These are phyloP conservation scores for Dactylellina drechsleri DNA, from an alignment of 2,329 filamentous ascomycete species.

Conservation along the genomic window DNA sequence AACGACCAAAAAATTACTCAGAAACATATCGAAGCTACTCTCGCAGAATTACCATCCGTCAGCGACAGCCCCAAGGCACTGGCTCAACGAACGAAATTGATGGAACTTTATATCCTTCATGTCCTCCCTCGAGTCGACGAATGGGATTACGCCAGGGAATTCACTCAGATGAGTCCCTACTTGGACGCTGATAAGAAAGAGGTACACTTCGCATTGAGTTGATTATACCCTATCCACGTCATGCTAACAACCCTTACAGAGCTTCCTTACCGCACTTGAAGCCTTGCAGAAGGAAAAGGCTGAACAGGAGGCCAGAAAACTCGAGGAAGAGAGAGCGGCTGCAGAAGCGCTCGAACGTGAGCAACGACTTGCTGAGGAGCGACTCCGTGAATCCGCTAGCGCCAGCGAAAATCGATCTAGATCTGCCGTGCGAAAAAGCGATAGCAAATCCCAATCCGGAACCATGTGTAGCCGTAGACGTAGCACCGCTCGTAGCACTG, in stretches of 20 bases:
- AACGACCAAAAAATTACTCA: constrained; percentile 85
- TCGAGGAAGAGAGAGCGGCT: constrained; percentile 71
- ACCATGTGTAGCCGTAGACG: constrained; percentile 68
- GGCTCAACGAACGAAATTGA: constrained; percentile 78
- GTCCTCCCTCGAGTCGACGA: constrained; percentile 92
- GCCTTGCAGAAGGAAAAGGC: constrained; percentile 84
- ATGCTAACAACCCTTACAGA: constrained; percentile 65
- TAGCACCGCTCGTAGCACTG: constrained; percentile 68
- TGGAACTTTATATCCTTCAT: constrained; percentile 94
- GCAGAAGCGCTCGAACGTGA: constrained; percentile 68
- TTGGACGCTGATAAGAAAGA: constrained; percentile 79
- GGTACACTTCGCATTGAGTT: constrained; percentile 34
- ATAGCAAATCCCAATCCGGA: constrained; percentile 63
- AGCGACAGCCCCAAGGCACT: constrained; percentile 58
- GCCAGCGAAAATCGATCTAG: constrained; percentile 68
- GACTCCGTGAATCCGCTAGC: constrained; percentile 61
- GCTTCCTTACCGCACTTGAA: constrained; percentile 86
- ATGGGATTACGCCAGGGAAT: constrained; percentile 94
- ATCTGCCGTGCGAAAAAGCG: constrained; percentile 67
- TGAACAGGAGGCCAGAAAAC: constrained; percentile 72
- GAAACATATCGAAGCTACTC: constrained; percentile 84
- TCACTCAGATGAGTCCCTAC: constrained; percentile 85
- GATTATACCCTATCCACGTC: neutral
- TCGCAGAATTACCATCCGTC: constrained; percentile 72
- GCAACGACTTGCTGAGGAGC: constrained; percentile 63